Evolutionary conservation across 371 early-diverging fungal species (phyloP), one percentile per base, ranked within the genome.

Genomic region (Circinella minor): DNA sequence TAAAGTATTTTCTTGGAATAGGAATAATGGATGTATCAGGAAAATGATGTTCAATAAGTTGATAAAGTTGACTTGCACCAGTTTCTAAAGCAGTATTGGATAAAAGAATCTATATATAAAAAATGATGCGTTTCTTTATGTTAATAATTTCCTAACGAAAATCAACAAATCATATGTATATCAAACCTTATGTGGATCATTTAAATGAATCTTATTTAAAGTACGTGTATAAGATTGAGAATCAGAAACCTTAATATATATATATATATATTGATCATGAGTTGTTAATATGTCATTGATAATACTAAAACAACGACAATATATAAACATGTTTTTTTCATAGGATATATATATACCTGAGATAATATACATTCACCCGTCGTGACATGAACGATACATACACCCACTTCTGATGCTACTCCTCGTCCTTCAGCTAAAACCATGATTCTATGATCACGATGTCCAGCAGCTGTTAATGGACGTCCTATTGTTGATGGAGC

Each of bases 321-420:
- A 15, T 49, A 37, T 11, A 63, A 10, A 15, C 9, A n/a, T n/a
- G n/a, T n/a, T n/a, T n/a, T n/a, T n/a, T n/a, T n/a, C n/a, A n/a
- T 27, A 27, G 27, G 27, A 27, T 27, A 27, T 27, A n/a, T 9
- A 4, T 39, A 46, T 75, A 86, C 92, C 81, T 93, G 92, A 3
- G 82, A 88, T 43, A 92, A 65, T 49, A 75, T 73, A 61, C 86
- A 82, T 73, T 92, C 91, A 69, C 88, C 89, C 3, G 86, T 88
- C 13, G 74, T 74, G 49, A 89, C 72, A 71, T 90, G 84, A 64
- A 92, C 79, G 46, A 87, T 74, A 47, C 91, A 91, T 48, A 92
- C 68, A 1, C 92, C 93, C 36, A 92, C 79, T 71, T 92, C 92
- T 37, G 72, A 70, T 18, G 88, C 76, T 17, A 81, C 71, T 36